These are phyloP conservation scores for Phytopythium oedochilum DNA, from an alignment of 352 stramenopile genomes.

Conservation along the genomic window DNA sequence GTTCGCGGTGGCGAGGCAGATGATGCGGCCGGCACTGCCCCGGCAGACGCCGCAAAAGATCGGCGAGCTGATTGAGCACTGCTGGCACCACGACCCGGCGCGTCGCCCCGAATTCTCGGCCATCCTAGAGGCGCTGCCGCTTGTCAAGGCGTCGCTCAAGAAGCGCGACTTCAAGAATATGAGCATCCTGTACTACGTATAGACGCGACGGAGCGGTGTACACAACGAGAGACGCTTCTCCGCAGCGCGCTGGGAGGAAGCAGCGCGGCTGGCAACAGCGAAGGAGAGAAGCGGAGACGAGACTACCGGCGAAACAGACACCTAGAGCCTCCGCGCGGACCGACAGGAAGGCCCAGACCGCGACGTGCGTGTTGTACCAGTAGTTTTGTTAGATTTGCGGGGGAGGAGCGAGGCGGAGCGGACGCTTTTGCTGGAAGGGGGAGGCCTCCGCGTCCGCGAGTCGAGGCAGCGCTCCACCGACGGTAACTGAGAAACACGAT, in stretches of 20 bases:
- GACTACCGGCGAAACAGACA: neutral
- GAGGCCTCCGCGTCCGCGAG: neutral
- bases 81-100: constrained; percentile 78
- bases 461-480: neutral
- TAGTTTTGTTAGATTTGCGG: constrained; percentile 2
- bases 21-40: constrained; percentile 80
- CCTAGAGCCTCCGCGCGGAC: neutral
- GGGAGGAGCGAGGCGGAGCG: neutral
- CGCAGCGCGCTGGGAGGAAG: neutral
- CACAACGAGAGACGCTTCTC: neutral
- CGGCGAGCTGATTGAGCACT: constrained; percentile 75
- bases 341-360: neutral
- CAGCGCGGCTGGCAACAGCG: neutral
- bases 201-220: neutral
- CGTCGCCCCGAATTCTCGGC: constrained; percentile 68
- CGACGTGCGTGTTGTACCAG: constrained; percentile 4
- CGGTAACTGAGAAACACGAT: neutral
- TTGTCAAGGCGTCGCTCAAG: constrained; percentile 79
- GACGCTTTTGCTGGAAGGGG: neutral
- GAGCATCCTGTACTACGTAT: constrained; percentile 40
- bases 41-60: constrained; percentile 82
- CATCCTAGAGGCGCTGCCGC: constrained; percentile 70
- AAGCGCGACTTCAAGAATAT: constrained; percentile 87
- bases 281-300: neutral
- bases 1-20: constrained; percentile 80